These are phyloP conservation scores for Passiflora organensis DNA, from an alignment of 345 rosid species.

Conservation along the genomic window DNA sequence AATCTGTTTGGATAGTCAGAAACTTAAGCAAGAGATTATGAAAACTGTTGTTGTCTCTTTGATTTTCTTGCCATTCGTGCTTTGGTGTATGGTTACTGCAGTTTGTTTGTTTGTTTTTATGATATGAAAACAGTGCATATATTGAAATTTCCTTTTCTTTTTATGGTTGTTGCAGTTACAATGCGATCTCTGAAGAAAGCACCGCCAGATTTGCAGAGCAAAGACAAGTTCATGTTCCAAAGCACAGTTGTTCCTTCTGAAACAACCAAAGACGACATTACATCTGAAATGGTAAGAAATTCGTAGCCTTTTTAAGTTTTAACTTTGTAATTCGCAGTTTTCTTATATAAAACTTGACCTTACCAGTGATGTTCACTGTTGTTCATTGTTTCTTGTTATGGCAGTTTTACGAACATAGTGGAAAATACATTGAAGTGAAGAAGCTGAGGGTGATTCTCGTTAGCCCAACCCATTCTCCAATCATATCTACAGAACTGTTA, in stretches of 20 bases:
- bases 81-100: background rate
- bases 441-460: slow-evolving; percentile 43
- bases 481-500: slow-evolving; percentile 38
- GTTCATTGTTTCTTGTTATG: slow-evolving; percentile 2
- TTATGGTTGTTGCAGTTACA: slow-evolving; percentile 30
- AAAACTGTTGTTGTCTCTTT: no score
- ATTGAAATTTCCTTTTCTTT: background rate
- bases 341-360: background rate
- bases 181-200: slow-evolving; percentile 48
- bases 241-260: slow-evolving; percentile 40
- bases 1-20: no score
- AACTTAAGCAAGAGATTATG: no score
- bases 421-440: slow-evolving; percentile 40
- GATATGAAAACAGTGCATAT: background rate
- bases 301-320: background rate
- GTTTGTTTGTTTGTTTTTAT: background rate
- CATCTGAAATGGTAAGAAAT: slow-evolving; percentile 32
- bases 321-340: no score
- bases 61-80: no score
- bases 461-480: slow-evolving; percentile 15
- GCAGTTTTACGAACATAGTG: slow-evolving; percentile 43
- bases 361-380: slow-evolving; percentile 1
- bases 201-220: slow-evolving; percentile 49
- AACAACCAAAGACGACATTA: slow-evolving; percentile 38
- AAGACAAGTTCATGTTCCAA: slow-evolving; percentile 59